These are phyloP conservation scores for Paraphaeosphaeria minitans DNA, from an alignment of 2,329 filamentous ascomycete genomes.

Conservation along the genomic window DNA sequence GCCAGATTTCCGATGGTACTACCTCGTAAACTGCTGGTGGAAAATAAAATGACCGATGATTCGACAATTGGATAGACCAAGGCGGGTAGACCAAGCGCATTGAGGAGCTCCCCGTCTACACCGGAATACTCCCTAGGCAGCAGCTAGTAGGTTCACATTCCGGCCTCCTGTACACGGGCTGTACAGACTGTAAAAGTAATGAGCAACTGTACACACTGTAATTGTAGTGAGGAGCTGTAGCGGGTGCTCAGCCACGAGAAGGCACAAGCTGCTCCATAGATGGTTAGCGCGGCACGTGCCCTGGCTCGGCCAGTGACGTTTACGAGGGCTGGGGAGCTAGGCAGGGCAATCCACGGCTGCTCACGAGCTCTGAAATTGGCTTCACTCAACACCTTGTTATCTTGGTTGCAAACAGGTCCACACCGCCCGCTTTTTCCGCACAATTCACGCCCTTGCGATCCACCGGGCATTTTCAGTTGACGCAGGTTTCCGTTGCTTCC, in stretches of 20 bases:
- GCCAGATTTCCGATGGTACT: too few species aligned
- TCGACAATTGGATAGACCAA: neutral
- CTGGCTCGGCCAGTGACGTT: constrained; percentile 6
- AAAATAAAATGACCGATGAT: neutral
- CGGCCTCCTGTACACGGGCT: too few species aligned
- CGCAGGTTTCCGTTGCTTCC: constrained; percentile 36
- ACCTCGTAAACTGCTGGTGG: neutral
- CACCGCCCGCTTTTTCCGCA: neutral
- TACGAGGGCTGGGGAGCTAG: constrained; percentile 1
- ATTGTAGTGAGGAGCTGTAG: too few species aligned
- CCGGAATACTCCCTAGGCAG: neutral
- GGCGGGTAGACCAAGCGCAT: too few species aligned
- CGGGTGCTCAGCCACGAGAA: neutral
- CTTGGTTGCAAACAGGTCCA: neutral
- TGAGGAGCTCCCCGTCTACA: neutral
- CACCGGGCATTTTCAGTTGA: constrained; percentile 17
- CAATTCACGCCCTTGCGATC: neutral
- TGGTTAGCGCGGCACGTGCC: constrained; percentile 5
- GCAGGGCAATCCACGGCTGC: neutral
- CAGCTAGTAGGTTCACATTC: neutral
- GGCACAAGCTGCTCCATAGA: neutral
- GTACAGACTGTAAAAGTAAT: too few species aligned
- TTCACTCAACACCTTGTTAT: neutral
- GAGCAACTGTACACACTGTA: too few species aligned
- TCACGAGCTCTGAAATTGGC: constrained; percentile 3